phyloP scores from a whole-genome alignment of 2,329 filamentous ascomycete genomes.

The Trichoderma koningiopsis region DNA sequence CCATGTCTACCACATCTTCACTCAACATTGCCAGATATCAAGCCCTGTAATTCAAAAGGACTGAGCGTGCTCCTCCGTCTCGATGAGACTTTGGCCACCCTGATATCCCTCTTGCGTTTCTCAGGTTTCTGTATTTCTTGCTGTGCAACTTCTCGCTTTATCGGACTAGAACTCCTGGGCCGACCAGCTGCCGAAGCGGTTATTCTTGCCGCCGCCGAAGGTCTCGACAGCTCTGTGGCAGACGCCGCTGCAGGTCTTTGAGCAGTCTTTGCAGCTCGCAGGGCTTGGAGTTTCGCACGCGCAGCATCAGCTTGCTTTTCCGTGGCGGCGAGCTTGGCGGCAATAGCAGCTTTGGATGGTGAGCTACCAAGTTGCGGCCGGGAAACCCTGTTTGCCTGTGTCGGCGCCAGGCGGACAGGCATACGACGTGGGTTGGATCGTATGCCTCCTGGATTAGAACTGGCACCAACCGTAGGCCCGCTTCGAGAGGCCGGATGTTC shows the following conservation, averaged over 20 bases:
- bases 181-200: slow-evolving; percentile 19
- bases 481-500: slow-evolving; percentile 24
- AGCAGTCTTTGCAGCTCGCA: slow-evolving; percentile 41
- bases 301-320: slow-evolving; percentile 66
- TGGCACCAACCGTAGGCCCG: not conserved
- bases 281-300: slow-evolving; percentile 62
- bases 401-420: slow-evolving; percentile 38
- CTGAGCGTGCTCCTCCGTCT: slow-evolving; percentile 74
- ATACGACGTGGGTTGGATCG: slow-evolving; percentile 23
- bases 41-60: slow-evolving; percentile 70
- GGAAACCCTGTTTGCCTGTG: slow-evolving; percentile 38
- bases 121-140: slow-evolving; percentile 35
- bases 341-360: slow-evolving; percentile 62
- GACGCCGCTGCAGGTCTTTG: slow-evolving; percentile 35
- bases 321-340: slow-evolving; percentile 64
- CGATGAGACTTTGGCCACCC: slow-evolving; percentile 57
- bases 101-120: slow-evolving; percentile 55
- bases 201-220: slow-evolving; percentile 10
- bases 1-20: slow-evolving; percentile 18
- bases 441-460: not conserved
- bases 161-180: slow-evolving; percentile 34
- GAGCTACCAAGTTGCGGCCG: slow-evolving; percentile 54
- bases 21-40: slow-evolving; percentile 57
- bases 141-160: slow-evolving; percentile 37
- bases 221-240: slow-evolving; percentile 9